Conservation (phyloP, 192 early-diverging fungal genomes). For the Powellomyces hirtus region DNA sequence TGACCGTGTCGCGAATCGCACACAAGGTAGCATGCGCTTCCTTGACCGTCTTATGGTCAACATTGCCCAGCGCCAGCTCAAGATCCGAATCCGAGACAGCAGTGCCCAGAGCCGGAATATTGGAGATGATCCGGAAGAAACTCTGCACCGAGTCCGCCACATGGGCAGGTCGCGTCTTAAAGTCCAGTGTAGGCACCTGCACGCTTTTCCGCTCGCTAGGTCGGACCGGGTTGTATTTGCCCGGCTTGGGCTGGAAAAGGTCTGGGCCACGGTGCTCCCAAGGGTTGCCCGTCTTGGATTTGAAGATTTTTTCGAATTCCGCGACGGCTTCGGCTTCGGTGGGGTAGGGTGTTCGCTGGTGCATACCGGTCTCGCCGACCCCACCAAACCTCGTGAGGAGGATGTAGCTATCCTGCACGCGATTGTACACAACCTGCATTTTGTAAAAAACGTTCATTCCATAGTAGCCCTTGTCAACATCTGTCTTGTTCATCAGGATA, state of each 20-base stretch:
- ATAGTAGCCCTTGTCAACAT: constrained; percentile 34
- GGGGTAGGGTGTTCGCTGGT: constrained; percentile 31
- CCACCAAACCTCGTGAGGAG: constrained; percentile 37
- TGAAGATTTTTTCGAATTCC: constrained; percentile 42
- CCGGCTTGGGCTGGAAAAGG: constrained; percentile 25
- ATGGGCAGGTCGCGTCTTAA: neutral
- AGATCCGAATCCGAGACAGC: neutral
- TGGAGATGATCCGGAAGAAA: constrained; percentile 29
- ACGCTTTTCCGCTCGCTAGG: neutral
- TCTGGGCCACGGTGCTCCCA: constrained; percentile 12
- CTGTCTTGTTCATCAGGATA: constrained; percentile 47
- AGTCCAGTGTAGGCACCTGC: neutral
- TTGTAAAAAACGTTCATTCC: constrained; percentile 55
- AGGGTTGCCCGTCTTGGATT: constrained; percentile 34
- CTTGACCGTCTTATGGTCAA: constrained; percentile 17
- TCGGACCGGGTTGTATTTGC: constrained; percentile 23
- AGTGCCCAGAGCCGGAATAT: constrained; percentile 22
- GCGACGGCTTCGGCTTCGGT: constrained; percentile 24
- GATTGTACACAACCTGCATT: constrained; percentile 55
- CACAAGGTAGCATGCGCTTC: constrained; percentile 23
- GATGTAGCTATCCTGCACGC: constrained; percentile 36
- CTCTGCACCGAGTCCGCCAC: constrained; percentile 2
- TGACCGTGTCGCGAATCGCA: constrained; percentile 26
- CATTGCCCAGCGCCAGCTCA: constrained; percentile 20
- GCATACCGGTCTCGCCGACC: constrained; percentile 17